phyloP scores from a whole-genome alignment of 148 eudicot species.

The Persicaria maculosa region DNA sequence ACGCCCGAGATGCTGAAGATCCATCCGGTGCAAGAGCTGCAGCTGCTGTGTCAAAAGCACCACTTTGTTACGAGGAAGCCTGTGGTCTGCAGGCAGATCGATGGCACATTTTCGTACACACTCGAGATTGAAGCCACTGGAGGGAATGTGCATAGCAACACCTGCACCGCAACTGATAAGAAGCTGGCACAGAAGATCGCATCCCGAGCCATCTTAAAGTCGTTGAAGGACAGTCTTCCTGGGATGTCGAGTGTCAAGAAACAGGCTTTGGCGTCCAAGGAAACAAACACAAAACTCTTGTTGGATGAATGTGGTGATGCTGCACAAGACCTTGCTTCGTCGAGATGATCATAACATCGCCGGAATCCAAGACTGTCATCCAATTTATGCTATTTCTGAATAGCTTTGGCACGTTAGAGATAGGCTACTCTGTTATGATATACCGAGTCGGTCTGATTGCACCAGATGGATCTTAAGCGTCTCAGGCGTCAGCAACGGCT shows the following conservation, averaged over 20 bases:
- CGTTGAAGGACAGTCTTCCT: conserved; percentile 30
- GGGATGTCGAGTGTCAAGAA: background rate
- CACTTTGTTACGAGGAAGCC: conserved; percentile 24
- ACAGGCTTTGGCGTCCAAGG: background rate
- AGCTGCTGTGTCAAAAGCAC: conserved; percentile 40
- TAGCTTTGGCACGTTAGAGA: too few relatives aligned
- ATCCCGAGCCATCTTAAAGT: conserved; percentile 39
- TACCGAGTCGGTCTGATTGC: background rate
- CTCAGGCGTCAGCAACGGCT: conserved; percentile 64
- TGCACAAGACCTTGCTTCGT: too few relatives aligned
- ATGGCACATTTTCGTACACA: conserved; percentile 29
- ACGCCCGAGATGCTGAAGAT: conserved; percentile 62
- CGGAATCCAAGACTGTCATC: too few relatives aligned
- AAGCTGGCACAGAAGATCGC: conserved; percentile 50
- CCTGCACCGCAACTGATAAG: conserved; percentile 32
- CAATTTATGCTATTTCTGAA: too few relatives aligned
- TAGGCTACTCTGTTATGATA: too few relatives aligned
- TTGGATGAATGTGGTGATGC: background rate
- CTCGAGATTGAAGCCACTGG: conserved; percentile 64
- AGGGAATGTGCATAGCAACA: conserved; percentile 18
- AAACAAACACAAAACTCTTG: background rate
- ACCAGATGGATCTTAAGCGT: conserved; percentile 60
- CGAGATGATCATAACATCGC: too few relatives aligned
- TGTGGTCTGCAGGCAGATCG: conserved; percentile 13
- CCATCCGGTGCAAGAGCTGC: conserved; percentile 60